Base-by-base conservation (phyloP, 2,329 filamentous ascomycete species). In the Penicillium capsulatum region DNA sequence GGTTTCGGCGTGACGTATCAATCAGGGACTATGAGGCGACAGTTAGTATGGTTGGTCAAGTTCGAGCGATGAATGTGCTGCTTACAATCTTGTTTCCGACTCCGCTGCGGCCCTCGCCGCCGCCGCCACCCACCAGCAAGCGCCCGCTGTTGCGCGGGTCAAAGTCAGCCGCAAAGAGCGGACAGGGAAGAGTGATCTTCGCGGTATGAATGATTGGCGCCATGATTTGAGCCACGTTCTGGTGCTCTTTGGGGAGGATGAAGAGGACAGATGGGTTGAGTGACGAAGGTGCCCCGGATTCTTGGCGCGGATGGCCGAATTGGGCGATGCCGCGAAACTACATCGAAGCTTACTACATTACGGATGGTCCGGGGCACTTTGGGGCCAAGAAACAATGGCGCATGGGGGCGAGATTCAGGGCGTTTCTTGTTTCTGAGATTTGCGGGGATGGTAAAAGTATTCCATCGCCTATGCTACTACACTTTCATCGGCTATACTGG, bases 91-190 rank as follows among this genome's bases (percentile, higher is more conserved):
- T 88, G 72, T 95, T 95, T 40, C 82, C 81, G 15, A 95, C 86
- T 31, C 88, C 89, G 51, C 80, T 88, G 50, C 80, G 79, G 34
- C 85, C 81, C 49, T 86, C 81, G 35, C 91, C 91, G 50, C 91
- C 91, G 46, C 91, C 91, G 36, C 91, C 91, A 44, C 84, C 88
- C 26, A 95, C 86, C 7, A 95, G 71, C 16, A 96, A 73, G 48
- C 82, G 81, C 48, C 78, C 78, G 44, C 83, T 76, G 69, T 94
- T 81, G 57, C 83, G 77, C 36, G 84, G 86, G 60, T 94, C 88
- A 65, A 94, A 96, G 59, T 89, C 89, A 62, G 88, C 85, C 40
- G 84, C 81, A 65, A 89, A 95, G 43, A 94, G 77, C 34, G 90
- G 90, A 65, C 91, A 96, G 42, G 81, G 79, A 50, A 94, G 77